Percentiles rank a stretch among this genome's conserved stretches.
Evolutionary conservation across 768 basidiomycete species (phyloP).

Genomic region (Suillus weaverae): DNA sequence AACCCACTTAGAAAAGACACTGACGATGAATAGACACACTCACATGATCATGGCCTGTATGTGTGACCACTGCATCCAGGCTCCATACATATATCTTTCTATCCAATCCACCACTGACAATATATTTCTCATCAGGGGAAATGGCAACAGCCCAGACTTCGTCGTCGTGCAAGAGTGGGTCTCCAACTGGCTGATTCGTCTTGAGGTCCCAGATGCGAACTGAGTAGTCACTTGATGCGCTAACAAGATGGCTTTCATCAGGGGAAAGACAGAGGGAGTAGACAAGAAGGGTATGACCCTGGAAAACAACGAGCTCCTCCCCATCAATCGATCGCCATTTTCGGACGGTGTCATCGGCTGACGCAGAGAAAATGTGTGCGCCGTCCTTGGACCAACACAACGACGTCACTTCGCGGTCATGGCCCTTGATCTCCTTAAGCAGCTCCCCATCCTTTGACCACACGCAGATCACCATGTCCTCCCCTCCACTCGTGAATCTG

Average conservation of each 20-base stretch:
- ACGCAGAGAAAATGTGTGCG: background rate
- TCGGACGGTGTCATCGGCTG: background rate
- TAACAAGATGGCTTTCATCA: background rate
- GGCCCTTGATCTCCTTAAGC: background rate
- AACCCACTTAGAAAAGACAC: background rate
- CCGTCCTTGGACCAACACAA: background rate
- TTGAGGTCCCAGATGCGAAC: background rate
- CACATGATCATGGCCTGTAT: background rate
- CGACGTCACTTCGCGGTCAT: background rate
- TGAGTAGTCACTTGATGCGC: background rate
- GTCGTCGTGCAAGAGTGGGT: constrained; percentile 71
- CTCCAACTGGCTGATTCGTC: constrained; percentile 12
- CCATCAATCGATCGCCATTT: background rate
- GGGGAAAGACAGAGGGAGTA: background rate
- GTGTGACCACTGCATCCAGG: constrained; percentile 36
- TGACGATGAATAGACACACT: background rate
- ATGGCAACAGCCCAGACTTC: constrained; percentile 77
- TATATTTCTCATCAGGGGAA: constrained; percentile 73
- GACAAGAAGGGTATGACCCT: background rate
- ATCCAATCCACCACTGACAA: constrained; percentile 83
- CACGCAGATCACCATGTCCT: too few relatives aligned
- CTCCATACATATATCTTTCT: constrained; percentile 80
- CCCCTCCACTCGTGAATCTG: too few relatives aligned
- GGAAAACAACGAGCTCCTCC: background rate
- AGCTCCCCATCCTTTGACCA: background rate